Percentiles rank a stretch among this genome's conserved stretches.
These are phyloP conservation scores for Orbilia blumenaviensis DNA, from an alignment of 2,329 filamentous ascomycete species.

Conservation along the genomic window DNA sequence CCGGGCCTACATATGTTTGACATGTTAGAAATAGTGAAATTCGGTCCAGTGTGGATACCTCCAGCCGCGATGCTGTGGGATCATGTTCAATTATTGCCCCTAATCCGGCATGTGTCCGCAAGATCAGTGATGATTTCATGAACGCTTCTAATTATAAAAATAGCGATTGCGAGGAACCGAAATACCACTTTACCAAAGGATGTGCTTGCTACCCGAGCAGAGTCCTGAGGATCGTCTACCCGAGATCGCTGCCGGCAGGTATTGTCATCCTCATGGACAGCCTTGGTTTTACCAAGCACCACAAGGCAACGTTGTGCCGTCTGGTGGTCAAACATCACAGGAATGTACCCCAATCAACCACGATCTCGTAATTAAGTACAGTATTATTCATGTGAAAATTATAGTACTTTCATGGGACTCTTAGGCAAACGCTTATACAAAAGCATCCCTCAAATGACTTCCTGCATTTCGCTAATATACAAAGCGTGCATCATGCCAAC, in stretches of 20 bases:
- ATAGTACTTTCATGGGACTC: background rate
- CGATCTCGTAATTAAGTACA: background rate
- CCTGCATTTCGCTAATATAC: slow-evolving; percentile 12
- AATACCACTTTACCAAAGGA: background rate
- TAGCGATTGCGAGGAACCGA: background rate
- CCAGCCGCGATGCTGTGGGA: slow-evolving; percentile 11
- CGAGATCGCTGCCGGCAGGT: slow-evolving; percentile 15
- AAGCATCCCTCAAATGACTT: slow-evolving; percentile 15
- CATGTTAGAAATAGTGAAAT: background rate
- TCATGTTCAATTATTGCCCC: background rate
- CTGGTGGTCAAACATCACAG: slow-evolving; percentile 6
- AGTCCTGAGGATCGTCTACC: slow-evolving; percentile 1
- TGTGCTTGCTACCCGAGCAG: background rate
- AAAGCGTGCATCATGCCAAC: background rate
- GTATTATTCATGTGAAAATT: background rate
- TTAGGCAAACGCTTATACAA: slow-evolving; percentile 17
- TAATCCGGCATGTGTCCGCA: slow-evolving; percentile 11
- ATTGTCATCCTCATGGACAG: slow-evolving; percentile 28
- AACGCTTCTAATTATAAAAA: slow-evolving; percentile 32
- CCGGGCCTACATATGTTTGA: background rate
- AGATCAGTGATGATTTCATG: background rate
- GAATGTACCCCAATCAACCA: background rate
- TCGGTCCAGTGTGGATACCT: background rate
- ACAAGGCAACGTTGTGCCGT: slow-evolving; percentile 43
- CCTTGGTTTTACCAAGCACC: slow-evolving; percentile 31